Percentiles rank a stretch among this genome's conserved stretches.
phyloP scores from a whole-genome alignment of 2,329 filamentous ascomycete species.

The Aureobasidium zeae region DNA sequence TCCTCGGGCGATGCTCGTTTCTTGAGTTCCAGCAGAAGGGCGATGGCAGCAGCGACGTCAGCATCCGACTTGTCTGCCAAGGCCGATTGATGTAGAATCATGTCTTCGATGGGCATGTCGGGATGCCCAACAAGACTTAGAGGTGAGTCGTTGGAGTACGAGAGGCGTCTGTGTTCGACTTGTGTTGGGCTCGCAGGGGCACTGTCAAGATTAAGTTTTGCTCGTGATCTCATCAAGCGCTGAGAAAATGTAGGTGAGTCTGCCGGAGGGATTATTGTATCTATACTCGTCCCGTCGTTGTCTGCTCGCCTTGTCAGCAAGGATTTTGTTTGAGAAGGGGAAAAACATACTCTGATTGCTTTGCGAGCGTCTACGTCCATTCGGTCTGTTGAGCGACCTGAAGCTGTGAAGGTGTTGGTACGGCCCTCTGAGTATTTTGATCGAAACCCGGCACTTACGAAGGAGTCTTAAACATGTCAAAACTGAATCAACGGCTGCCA shows the following conservation, averaged over 20 bases:
- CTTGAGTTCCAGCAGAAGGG: conserved; percentile 39
- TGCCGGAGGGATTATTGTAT: background rate
- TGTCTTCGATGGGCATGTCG: no score
- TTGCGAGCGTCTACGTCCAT: conserved; percentile 1
- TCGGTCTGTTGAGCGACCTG: conserved; percentile 8
- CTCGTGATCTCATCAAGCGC: conserved; percentile 11
- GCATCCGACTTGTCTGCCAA: conserved; percentile 22
- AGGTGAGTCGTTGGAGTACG: conserved; percentile 10
- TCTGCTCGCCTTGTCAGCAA: background rate
- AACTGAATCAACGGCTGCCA: conserved; percentile 1
- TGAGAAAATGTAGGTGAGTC: background rate
- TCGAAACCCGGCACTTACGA: conserved; percentile 11
- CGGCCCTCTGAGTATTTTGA: no score
- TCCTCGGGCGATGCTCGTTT: conserved; percentile 41
- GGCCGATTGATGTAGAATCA: no score
- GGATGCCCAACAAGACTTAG: conserved; percentile 5
- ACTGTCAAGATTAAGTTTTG: conserved; percentile 8
- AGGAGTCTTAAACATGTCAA: conserved; percentile 14
- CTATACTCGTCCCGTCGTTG: conserved; percentile 7
- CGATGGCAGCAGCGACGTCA: conserved; percentile 38
- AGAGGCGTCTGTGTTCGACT: conserved; percentile 4
- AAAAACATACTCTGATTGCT: conserved; percentile 5
- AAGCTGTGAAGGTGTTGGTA: no score
- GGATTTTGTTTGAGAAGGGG: background rate
- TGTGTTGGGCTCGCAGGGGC: conserved; percentile 1